Base-by-base conservation (phyloP, 177 flowering plant species). In the Vitis hybrid region DNA sequence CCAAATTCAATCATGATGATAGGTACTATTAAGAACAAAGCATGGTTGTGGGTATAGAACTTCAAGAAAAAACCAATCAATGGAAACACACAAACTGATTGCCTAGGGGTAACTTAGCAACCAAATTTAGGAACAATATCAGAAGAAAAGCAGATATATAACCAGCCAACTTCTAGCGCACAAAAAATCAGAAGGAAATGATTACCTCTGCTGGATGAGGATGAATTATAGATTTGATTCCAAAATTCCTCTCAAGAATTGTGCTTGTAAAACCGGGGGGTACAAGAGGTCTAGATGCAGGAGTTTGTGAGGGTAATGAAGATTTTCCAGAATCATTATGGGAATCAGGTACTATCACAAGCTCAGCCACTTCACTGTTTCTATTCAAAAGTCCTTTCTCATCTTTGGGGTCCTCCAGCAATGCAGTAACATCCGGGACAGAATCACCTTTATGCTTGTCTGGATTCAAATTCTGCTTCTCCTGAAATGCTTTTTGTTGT, bases 201-300 rank as follows among this genome's bases (percentile, higher is more conserved):
- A 61, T 56, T 78, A 91, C 96, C 93, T 87, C 92, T 55, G 66
- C 12, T 32, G 67, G 67, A 64, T 70, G 76, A 15, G 78, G 27
- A 66, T 72, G 74, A 35, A 27, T 60, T 32, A 50, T 21, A 62
- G 85, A 52, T 74, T 85, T 90, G 66, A 80, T 48, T 27, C 70
- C 87, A 73, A 66, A 21, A 61, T 69, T 86, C 78, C 83, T 89
- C 61, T 91, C 97, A 67, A 69, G 11, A 51, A 63, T 46, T 41
- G 87, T 64, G 71, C 80, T 78, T 50, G 80, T 73, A 83, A 96
- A 96, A 67, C 98, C 99, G 0, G 98, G 99, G 3, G 99, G 99
- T 52, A 96, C 91, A 71, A 88, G 92, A 60, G 99, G 99, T 67
- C 99, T 84, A 58, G 88, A 65, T 66, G 86, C 84, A 63, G 84